These are phyloP conservation scores for Anisodus acutangulus DNA, from an alignment of 257 asterid species.

Conservation along the genomic window DNA sequence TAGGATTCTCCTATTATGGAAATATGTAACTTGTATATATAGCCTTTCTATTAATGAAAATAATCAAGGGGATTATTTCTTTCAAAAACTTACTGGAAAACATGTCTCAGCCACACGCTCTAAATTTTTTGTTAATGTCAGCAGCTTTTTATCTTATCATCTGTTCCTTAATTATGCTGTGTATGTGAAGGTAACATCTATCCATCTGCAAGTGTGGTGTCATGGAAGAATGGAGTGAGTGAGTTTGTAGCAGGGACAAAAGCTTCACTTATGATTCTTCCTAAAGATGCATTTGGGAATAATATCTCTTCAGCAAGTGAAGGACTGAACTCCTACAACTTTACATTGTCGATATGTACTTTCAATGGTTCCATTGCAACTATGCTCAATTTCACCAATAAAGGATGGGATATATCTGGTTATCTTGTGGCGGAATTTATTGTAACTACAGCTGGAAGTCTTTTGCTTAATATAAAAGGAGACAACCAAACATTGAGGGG, in stretches of 20 bases:
- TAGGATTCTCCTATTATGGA: no score
- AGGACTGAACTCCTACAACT: constrained; percentile 46
- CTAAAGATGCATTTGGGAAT: constrained; percentile 91
- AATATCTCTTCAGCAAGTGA: constrained; percentile 58
- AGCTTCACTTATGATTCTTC: constrained; percentile 63
- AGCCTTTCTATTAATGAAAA: no score
- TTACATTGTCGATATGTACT: constrained; percentile 47
- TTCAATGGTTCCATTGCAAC: constrained; percentile 49
- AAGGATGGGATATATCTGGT: constrained; percentile 67
- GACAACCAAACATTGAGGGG: constrained; percentile 66
- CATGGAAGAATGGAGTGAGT: constrained; percentile 61
- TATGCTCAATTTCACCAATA: constrained; percentile 47
- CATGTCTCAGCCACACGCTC: not conserved
- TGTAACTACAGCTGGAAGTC: constrained; percentile 64
- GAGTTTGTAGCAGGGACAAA: constrained; percentile 68
- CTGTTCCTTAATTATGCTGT: constrained; percentile 18
- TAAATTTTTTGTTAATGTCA: not conserved
- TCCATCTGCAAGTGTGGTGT: constrained; percentile 68
- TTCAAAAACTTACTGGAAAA: not conserved
- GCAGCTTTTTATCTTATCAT: not conserved
- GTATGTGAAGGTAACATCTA: constrained; percentile 64
- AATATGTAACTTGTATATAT: no score
- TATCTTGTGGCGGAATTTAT: constrained; percentile 57
- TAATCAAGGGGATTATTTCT: no score
- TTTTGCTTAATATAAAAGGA: constrained; percentile 60